These are phyloP conservation scores for Fusarium albidum DNA, from an alignment of 2,329 filamentous ascomycete species.

Conservation along the genomic window DNA sequence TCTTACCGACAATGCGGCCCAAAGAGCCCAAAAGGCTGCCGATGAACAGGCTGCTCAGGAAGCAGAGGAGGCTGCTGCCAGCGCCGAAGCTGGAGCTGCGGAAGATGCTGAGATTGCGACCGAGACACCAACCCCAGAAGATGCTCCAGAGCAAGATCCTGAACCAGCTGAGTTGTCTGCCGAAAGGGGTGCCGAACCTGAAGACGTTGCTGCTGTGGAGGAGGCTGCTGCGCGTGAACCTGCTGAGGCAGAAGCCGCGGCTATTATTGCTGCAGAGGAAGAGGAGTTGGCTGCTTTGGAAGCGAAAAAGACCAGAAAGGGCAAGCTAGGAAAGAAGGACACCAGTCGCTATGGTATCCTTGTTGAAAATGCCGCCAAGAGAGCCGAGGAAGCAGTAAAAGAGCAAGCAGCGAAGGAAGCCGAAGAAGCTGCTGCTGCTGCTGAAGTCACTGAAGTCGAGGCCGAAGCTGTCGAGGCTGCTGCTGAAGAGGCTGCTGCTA, in stretches of 20 bases:
- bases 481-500: conserved; percentile 21
- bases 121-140: no score
- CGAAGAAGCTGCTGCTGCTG: conserved; percentile 25
- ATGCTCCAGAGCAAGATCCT: conserved; percentile 26
- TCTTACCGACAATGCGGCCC: conserved; percentile 29
- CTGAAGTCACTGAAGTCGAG: no score
- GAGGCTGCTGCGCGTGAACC: no score
- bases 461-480: conserved; percentile 12
- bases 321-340: conserved; percentile 54
- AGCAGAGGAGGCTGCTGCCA: no score
- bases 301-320: no score
- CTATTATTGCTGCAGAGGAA: conserved; percentile 42
- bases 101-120: no score
- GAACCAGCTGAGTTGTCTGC: background rate
- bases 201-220: conserved; percentile 36
- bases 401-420: conserved; percentile 36
- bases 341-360: conserved; percentile 53
- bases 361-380: conserved; percentile 43
- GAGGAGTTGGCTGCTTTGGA: conserved; percentile 50
- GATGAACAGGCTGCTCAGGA: no score
- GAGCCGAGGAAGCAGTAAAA: conserved; percentile 52
- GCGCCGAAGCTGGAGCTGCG: no score
- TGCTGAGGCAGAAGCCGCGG: no score
- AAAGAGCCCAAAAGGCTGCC: conserved; percentile 33
- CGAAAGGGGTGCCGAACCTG: conserved; percentile 7